Evolutionary conservation across 106 monocot species (phyloP).

Genomic region (Allium fistulosum): DNA sequence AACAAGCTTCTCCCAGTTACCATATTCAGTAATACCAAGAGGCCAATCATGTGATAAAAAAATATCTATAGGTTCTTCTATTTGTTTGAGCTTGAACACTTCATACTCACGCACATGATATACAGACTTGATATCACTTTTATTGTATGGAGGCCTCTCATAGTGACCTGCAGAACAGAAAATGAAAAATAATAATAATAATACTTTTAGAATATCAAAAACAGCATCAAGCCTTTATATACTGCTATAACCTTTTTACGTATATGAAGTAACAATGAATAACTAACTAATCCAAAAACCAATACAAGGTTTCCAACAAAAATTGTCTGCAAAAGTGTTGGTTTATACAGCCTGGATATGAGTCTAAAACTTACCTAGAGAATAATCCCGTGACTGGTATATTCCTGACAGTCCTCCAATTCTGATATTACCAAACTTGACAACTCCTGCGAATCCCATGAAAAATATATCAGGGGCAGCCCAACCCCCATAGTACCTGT

Average conservation of each 20-base stretch:
- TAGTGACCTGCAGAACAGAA: conserved; percentile 52
- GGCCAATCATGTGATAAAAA: conserved; percentile 99
- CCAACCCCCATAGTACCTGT: conserved; percentile 83
- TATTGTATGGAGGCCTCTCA: conserved; percentile 86
- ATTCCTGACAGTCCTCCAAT: conserved; percentile 95
- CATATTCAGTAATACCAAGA: conserved; percentile 88
- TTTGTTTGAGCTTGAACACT: conserved; percentile 85
- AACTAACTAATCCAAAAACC: background rate
- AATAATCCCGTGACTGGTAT: conserved; percentile 55
- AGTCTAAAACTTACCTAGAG: conserved; percentile 42
- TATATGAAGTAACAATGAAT: no score
- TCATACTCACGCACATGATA: conserved; percentile 95
- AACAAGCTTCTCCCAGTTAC: conserved; percentile 71
- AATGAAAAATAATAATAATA: no score
- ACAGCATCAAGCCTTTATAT: background rate
- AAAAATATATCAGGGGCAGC: conserved; percentile 66
- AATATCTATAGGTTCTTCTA: conserved; percentile 87
- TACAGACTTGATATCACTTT: conserved; percentile 67
- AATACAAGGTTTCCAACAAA: background rate
- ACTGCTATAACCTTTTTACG: background rate
- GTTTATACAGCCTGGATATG: no score
- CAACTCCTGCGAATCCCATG: conserved; percentile 74
- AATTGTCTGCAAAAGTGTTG: background rate
- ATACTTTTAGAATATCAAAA: background rate
- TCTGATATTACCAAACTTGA: conserved; percentile 86